Percentiles rank a stretch among this genome's conserved stretches.
Evolutionary conservation across 805 yeast genomes (phyloP).

Genomic region (Cyberlindnera mycetangii): DNA sequence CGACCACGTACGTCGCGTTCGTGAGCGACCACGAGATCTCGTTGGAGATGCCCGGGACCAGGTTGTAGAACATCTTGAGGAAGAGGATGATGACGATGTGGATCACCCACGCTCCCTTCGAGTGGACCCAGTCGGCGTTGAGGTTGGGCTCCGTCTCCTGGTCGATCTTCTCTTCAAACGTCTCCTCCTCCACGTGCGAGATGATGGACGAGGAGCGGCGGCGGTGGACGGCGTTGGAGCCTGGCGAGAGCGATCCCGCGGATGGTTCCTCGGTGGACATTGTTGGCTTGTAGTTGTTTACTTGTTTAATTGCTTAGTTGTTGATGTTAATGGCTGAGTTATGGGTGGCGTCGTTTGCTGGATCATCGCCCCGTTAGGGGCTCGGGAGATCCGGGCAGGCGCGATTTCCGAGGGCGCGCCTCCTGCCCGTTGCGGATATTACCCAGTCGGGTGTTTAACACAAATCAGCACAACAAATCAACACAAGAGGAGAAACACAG

Average conservation of each 20-base stretch:
- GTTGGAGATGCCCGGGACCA: slow-evolving; percentile 74
- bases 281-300: background rate
- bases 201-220: slow-evolving; percentile 87
- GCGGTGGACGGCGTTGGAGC: slow-evolving; percentile 31
- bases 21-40: slow-evolving; percentile 94
- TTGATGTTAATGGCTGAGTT: background rate
- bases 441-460: too few species aligned
- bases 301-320: background rate
- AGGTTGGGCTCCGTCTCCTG: slow-evolving; percentile 85
- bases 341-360: background rate
- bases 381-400: too few species aligned
- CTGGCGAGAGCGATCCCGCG: slow-evolving; percentile 22
- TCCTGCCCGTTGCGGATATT: too few species aligned
- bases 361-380: background rate
- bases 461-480: too few species aligned
- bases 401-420: background rate
- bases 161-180: slow-evolving; percentile 87
- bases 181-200: slow-evolving; percentile 91
- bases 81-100: slow-evolving; percentile 80
- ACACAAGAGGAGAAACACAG: too few species aligned
- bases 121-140: slow-evolving; percentile 95
- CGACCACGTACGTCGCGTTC: slow-evolving; percentile 83
- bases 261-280: slow-evolving; percentile 17
- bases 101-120: slow-evolving; percentile 94
- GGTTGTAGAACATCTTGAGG: slow-evolving; percentile 72